phyloP scores from a whole-genome alignment of 108 stramenopile genomes.

The Nitzschia inconspicua region DNA sequence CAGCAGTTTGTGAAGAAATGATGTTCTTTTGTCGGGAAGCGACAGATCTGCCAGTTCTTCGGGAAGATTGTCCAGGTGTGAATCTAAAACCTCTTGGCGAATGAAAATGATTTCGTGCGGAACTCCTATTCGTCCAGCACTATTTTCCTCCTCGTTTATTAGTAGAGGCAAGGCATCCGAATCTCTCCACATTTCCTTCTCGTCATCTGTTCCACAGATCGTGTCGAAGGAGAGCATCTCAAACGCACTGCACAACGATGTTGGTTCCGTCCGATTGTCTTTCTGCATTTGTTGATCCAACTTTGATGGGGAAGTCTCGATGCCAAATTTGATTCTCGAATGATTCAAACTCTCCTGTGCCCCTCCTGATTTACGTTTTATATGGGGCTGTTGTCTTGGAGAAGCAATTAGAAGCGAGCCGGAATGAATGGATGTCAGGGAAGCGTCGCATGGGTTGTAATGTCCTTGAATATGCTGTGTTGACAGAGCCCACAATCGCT shows the following conservation, averaged over 20 bases:
- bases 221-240: constrained; percentile 1
- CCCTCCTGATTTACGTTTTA: too few relatives aligned
- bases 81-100: not conserved
- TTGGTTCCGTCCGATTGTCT: not conserved
- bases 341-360: too few relatives aligned
- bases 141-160: not conserved
- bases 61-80: not conserved
- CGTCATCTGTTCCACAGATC: not conserved
- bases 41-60: constrained; percentile 2
- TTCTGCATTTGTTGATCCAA: too few relatives aligned
- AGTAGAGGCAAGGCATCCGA: not conserved
- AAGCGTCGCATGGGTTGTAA: too few relatives aligned
- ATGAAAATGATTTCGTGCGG: constrained; percentile 8
- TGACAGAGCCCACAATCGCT: too few relatives aligned
- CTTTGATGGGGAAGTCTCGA: too few relatives aligned
- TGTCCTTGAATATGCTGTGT: too few relatives aligned
- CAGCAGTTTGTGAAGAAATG: not conserved
- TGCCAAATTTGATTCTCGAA: too few relatives aligned
- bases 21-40: not conserved
- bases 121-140: not conserved
- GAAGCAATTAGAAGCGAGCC: too few relatives aligned
- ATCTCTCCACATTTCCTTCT: not conserved
- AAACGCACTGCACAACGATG: constrained; percentile 6
- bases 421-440: too few relatives aligned
- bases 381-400: too few relatives aligned